A percentile compares a stretch with the other conserved stretches of the same genome.
These are phyloP conservation scores for Leccinum huronense DNA, from an alignment of 1,284 basidiomycete genomes.

Conservation along the genomic window DNA sequence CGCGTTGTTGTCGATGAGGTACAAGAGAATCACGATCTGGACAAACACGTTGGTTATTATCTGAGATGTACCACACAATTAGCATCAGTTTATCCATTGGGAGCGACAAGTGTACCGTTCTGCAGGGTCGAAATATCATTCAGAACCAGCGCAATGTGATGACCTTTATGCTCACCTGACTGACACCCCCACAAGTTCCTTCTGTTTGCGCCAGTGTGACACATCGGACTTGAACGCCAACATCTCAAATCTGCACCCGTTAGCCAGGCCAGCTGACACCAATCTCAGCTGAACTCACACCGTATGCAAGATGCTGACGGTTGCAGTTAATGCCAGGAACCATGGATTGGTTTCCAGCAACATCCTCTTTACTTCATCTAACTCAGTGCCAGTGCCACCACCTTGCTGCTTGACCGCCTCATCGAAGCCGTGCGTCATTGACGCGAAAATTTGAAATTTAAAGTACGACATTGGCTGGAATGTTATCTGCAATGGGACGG, in stretches of 20 bases:
- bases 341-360: constrained; percentile 92
- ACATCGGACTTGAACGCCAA: constrained; percentile 94
- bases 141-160: constrained; percentile 11
- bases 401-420: constrained; percentile 77
- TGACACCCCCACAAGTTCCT: constrained; percentile 83
- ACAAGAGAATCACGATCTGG: constrained; percentile 85
- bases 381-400: constrained; percentile 59
- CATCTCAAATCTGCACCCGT: constrained; percentile 76
- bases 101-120: constrained; percentile 41
- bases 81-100: constrained; percentile 12
- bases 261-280: constrained; percentile 7
- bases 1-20: constrained; percentile 92
- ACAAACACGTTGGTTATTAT: constrained; percentile 94
- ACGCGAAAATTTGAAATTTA: constrained; percentile 83
- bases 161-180: constrained; percentile 51
- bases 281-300: constrained; percentile 52
- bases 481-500: constrained; percentile 75
- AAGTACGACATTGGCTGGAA: constrained; percentile 85
- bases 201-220: constrained; percentile 91
- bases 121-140: constrained; percentile 24
- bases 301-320: constrained; percentile 86
- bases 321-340: constrained; percentile 77
- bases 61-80: constrained; percentile 35
- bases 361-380: constrained; percentile 94
- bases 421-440: constrained; percentile 80